A percentile compares a stretch with the other conserved stretches of the same genome.
These are phyloP conservation scores for Excoecaria cochinchinensis DNA, from an alignment of 345 rosid genomes.

Conservation along the genomic window DNA sequence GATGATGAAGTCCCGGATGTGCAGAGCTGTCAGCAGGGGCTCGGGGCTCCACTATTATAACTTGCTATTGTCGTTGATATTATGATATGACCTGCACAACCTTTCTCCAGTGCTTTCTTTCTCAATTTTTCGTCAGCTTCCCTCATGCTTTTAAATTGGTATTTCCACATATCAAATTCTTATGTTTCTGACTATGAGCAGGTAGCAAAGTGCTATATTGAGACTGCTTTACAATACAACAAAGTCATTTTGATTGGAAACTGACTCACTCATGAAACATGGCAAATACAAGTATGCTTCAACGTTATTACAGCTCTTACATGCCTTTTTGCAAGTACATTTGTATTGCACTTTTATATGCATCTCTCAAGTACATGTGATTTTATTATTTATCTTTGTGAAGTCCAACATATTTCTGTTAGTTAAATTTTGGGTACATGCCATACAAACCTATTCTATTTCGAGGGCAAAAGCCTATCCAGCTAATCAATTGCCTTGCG, in stretches of 20 bases:
- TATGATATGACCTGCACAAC: not conserved
- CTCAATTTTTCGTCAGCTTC: not conserved
- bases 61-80: not conserved
- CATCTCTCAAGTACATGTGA: too few relatives aligned
- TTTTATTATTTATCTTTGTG: too few relatives aligned
- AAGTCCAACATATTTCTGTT: too few relatives aligned
- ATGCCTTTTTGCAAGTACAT: too few relatives aligned
- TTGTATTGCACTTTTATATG: too few relatives aligned
- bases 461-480: too few relatives aligned
- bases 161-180: slow-evolving; percentile 12
- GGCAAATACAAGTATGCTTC: too few relatives aligned
- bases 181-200: slow-evolving; percentile 30
- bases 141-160: not conserved
- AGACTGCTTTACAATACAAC: slow-evolving; percentile 64
- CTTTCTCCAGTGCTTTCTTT: not conserved
- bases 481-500: too few relatives aligned
- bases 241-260: slow-evolving; percentile 74
- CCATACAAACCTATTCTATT: too few relatives aligned
- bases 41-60: not conserved
- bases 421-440: too few relatives aligned
- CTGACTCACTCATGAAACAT: too few relatives aligned
- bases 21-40: not conserved
- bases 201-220: slow-evolving; percentile 72
- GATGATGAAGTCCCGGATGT: not conserved
- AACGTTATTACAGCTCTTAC: too few relatives aligned